Conservation (phyloP, 2,329 filamentous ascomycete species). For the Pseudophaeomoniella oleicola region DNA sequence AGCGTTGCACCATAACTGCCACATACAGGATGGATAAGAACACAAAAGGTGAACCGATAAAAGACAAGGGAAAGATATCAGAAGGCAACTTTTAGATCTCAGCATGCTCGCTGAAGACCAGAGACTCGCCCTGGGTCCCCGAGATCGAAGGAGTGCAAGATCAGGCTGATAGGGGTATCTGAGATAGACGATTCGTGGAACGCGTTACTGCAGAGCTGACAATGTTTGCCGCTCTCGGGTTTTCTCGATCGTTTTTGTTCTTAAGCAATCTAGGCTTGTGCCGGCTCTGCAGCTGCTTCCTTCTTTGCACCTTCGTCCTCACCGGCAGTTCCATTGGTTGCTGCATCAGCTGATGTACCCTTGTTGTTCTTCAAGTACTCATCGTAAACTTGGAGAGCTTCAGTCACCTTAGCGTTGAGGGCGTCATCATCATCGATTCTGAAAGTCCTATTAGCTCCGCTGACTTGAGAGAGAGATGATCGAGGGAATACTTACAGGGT, state of each 20-base stretch:
- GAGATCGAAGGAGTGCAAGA: not conserved
- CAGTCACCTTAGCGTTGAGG: conserved; percentile 89
- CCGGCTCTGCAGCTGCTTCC: not conserved
- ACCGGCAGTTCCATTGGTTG: conserved; percentile 1
- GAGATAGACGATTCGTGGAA: not conserved
- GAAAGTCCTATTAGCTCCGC: conserved; percentile 16
- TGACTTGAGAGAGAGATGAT: not conserved
- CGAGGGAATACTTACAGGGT: conserved; percentile 61
- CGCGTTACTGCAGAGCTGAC: not conserved
- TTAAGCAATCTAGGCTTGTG: not conserved
- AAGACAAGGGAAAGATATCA: not conserved
- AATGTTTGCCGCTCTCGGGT: not conserved
- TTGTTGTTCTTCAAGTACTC: conserved; percentile 77
- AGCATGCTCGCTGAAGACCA: not conserved
- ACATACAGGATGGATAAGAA: not conserved
- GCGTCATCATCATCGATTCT: conserved; percentile 82
- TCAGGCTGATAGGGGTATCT: not conserved
- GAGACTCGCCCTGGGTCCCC: not conserved
- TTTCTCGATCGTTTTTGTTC: not conserved
- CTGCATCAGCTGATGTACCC: not conserved
- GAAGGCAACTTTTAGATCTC: not conserved
- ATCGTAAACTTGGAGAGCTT: conserved; percentile 93
- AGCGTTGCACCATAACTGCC: not conserved
- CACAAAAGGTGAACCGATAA: not conserved
- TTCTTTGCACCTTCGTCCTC: not conserved